phyloP scores from a whole-genome alignment of 768 basidiomycete species.

The Rhizopogon vesiculosus region DNA sequence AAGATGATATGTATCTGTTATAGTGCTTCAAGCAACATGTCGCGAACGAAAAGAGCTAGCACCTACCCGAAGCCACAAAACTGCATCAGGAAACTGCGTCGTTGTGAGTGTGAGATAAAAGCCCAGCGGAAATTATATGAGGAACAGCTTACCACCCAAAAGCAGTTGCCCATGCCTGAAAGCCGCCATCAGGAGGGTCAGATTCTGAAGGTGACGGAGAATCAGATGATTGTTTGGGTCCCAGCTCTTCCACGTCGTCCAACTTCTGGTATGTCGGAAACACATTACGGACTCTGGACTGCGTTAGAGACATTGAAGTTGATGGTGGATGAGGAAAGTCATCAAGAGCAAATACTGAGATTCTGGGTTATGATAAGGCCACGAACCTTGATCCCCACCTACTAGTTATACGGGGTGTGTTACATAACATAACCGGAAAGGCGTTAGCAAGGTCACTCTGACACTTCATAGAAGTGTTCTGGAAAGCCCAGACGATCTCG shows the following conservation, averaged over 20 bases:
- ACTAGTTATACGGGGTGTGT: background rate
- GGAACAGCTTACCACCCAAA: constrained; percentile 2
- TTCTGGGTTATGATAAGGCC: background rate
- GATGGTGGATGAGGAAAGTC: no score
- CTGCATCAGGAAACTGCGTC: constrained; percentile 18
- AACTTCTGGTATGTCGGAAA: background rate
- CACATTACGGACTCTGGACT: background rate
- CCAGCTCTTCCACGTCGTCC: background rate
- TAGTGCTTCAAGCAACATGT: background rate
- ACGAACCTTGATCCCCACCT: background rate
- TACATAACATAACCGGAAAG: background rate
- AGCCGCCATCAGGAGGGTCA: constrained; percentile 6
- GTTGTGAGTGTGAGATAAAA: background rate
- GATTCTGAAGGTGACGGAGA: background rate
- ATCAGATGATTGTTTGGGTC: background rate
- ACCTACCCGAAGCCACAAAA: constrained; percentile 23
- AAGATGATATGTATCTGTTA: constrained; percentile 22
- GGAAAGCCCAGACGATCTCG: background rate
- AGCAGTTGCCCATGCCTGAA: constrained; percentile 10
- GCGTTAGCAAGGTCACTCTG: background rate
- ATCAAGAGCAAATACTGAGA: background rate
- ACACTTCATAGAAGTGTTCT: background rate
- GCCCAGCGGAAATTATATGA: background rate
- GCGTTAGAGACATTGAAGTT: background rate
- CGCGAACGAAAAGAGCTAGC: no score